phyloP scores from a whole-genome alignment of 495 filamentous ascomycete species.

The Letharia lupina region DNA sequence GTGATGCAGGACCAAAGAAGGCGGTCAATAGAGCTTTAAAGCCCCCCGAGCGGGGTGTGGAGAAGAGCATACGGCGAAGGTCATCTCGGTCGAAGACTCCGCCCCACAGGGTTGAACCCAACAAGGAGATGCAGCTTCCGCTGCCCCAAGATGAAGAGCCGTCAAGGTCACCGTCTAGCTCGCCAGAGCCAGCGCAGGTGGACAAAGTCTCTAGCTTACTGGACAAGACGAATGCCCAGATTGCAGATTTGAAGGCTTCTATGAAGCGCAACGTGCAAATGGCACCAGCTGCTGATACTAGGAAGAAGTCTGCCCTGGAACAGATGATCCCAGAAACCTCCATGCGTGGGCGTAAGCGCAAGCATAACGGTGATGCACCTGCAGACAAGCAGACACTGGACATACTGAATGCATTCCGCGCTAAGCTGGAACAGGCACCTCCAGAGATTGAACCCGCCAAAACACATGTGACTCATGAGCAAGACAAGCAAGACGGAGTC shows the following conservation, averaged over 20 bases:
- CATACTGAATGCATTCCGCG: constrained; percentile 66
- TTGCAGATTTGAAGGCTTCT: constrained; percentile 80
- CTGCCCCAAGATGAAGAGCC: constrained; percentile 43
- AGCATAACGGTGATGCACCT: constrained; percentile 39
- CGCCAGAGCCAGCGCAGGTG: constrained; percentile 35
- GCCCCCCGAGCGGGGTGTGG: constrained; percentile 27
- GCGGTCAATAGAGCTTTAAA: constrained; percentile 22
- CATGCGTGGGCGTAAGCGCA: constrained; percentile 70
- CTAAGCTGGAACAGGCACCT: constrained; percentile 60
- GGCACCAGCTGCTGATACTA: constrained; percentile 44
- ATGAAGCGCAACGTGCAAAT: constrained; percentile 71
- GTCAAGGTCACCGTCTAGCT: constrained; percentile 40
- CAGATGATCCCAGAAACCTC: constrained; percentile 76
- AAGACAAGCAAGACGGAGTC: constrained; percentile 28
- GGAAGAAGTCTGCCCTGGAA: constrained; percentile 64
- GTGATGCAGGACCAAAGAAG: constrained; percentile 29
- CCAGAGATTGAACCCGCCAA: constrained; percentile 30
- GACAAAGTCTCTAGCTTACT: constrained; percentile 53
- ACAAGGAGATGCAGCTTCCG: constrained; percentile 38
- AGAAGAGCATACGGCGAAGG: constrained; percentile 23
- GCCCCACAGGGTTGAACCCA: constrained; percentile 29
- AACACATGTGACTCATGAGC: constrained; percentile 21
- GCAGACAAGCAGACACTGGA: constrained; percentile 57
- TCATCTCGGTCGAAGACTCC: constrained; percentile 22
- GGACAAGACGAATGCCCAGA: constrained; percentile 82